These are phyloP conservation scores for Penicillium sp. DNA, from an alignment of 2,329 filamentous ascomycete species.

Conservation along the genomic window DNA sequence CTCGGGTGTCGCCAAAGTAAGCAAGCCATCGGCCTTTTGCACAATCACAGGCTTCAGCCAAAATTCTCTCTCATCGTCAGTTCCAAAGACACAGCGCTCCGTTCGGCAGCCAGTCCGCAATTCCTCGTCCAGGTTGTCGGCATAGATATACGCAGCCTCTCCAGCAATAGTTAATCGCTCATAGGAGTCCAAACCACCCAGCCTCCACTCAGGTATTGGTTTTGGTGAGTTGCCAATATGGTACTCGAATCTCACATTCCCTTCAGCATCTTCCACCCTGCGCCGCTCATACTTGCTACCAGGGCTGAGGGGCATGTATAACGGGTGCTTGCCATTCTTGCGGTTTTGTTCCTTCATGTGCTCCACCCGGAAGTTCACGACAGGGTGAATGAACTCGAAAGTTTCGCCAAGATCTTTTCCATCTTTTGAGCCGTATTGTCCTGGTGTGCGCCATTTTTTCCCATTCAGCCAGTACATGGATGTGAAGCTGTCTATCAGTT, in stretches of 20 bases:
- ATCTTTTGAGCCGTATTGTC: conserved; percentile 10
- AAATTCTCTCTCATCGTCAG: neutral
- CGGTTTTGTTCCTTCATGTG: conserved; percentile 5
- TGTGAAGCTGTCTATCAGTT: conserved; percentile 17
- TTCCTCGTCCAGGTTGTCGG: conserved; percentile 5
- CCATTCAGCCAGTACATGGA: conserved; percentile 19
- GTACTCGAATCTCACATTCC: conserved; percentile 6
- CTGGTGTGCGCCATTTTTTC: conserved; percentile 17
- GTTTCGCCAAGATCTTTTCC: conserved; percentile 12
- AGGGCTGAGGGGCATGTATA: conserved; percentile 13
- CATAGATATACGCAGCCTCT: neutral
- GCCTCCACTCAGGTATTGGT: conserved; percentile 17
- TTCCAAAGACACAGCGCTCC: neutral
- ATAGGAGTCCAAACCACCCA: conserved; percentile 18
- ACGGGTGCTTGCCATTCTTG: neutral
- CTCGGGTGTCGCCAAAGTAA: neutral
- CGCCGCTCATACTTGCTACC: conserved; percentile 10
- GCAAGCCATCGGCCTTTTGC: neutral
- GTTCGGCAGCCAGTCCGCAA: conserved; percentile 2
- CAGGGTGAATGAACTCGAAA: conserved; percentile 20
- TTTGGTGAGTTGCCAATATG: conserved; percentile 6
- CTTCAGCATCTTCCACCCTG: conserved; percentile 4
- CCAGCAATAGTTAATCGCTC: conserved; percentile 18
- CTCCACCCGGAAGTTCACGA: conserved; percentile 18
- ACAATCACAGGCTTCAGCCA: conserved; percentile 3